A percentile compares a stretch with the other conserved stretches of the same genome.
Evolutionary conservation across 2,329 filamentous ascomycete species (phyloP).

Genomic region (Fusarium sambucinum): DNA sequence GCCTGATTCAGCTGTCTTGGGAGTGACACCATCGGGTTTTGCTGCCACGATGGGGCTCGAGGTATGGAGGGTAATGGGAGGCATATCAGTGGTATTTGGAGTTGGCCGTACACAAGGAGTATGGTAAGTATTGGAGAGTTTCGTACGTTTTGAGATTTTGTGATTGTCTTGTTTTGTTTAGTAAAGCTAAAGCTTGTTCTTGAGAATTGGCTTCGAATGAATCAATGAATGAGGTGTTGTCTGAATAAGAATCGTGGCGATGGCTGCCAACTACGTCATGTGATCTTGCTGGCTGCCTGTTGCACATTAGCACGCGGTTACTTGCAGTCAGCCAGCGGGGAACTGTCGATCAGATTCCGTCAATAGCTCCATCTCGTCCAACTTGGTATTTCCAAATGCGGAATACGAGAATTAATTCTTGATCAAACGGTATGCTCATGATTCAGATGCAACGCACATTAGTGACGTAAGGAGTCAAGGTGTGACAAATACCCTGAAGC

Average conservation of each 20-base stretch:
- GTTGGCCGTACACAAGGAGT: not conserved
- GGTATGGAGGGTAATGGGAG: constrained; percentile 70
- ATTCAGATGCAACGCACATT: constrained; percentile 6
- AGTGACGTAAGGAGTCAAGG: constrained; percentile 21
- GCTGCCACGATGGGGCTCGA: constrained; percentile 69
- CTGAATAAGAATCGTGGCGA: constrained; percentile 33
- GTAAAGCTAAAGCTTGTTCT: not conserved
- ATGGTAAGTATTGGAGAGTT: not conserved
- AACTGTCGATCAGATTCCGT: constrained; percentile 43
- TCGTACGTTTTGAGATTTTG: not conserved
- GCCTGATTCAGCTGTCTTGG: constrained; percentile 56
- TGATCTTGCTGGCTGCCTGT: constrained; percentile 31
- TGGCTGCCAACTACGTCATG: constrained; percentile 40
- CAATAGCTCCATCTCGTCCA: constrained; percentile 15
- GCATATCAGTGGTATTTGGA: constrained; percentile 58
- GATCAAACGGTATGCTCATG: constrained; percentile 13
- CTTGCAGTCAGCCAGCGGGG: constrained; percentile 36
- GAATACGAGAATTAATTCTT: constrained; percentile 29
- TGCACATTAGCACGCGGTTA: constrained; percentile 30
- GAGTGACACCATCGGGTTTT: constrained; percentile 63
- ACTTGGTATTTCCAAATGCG: constrained; percentile 34
- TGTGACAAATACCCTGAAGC: constrained; percentile 13
- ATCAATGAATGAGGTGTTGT: constrained; percentile 28
- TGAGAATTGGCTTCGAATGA: not conserved
- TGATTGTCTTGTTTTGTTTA: not conserved